Evolutionary conservation across 140 eudicot genomes (phyloP).

Genomic region (Bidens hawaiensis): DNA sequence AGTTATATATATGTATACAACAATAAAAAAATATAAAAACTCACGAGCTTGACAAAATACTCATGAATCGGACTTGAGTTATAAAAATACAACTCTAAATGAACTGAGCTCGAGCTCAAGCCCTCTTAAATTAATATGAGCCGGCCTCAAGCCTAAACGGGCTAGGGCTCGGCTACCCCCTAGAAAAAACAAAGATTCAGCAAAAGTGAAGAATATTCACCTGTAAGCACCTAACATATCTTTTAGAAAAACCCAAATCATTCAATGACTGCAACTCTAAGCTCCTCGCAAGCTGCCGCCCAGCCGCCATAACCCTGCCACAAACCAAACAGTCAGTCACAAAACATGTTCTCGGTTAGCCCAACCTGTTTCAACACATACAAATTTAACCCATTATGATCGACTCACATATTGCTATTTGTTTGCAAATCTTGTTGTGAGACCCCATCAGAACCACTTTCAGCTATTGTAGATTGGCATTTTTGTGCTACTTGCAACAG

Average conservation of each 20-base stretch:
- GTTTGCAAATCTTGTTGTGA: slow-evolving; percentile 86
- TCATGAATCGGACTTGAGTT: no score
- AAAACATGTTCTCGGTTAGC: neutral
- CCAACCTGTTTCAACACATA: neutral
- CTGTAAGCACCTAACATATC: slow-evolving; percentile 92
- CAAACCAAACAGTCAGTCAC: slow-evolving; percentile 8
- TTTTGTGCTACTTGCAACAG: slow-evolving; percentile 81
- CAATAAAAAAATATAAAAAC: no score
- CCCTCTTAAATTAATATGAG: no score
- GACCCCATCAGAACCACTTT: slow-evolving; percentile 77
- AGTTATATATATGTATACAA: no score
- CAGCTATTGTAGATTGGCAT: slow-evolving; percentile 69
- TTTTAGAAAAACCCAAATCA: slow-evolving; percentile 85
- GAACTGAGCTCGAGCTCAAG: no score
- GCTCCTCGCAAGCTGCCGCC: slow-evolving; percentile 83
- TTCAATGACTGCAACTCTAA: slow-evolving; percentile 82
- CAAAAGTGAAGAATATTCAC: slow-evolving; percentile 19
- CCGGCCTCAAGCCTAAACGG: no score
- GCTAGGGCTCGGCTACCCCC: no score
- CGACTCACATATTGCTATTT: slow-evolving; percentile 76
- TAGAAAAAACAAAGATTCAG: neutral
- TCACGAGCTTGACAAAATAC: no score
- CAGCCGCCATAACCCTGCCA: slow-evolving; percentile 80
- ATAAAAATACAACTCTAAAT: no score
- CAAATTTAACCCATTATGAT: neutral